Evolutionary conservation across 73 alveolate genomes (phyloP).

Genomic region (Stentor roeselii): DNA sequence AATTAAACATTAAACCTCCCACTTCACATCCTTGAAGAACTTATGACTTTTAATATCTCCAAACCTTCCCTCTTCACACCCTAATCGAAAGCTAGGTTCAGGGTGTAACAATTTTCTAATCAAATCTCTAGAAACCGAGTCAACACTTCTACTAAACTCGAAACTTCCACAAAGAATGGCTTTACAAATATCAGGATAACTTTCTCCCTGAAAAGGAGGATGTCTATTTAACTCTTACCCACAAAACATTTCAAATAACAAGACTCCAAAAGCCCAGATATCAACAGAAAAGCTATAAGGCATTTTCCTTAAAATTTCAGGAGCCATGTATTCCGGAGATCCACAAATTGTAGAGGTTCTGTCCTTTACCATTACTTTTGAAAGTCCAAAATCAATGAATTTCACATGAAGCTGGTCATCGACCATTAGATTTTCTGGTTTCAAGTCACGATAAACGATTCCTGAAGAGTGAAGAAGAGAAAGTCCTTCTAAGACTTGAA

Average conservation of each 20-base stretch:
- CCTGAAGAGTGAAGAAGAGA: neutral
- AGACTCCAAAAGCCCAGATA: slow-evolving; percentile 14
- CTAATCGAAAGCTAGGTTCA: slow-evolving; percentile 6
- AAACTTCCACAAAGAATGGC: neutral
- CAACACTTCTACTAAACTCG: slow-evolving; percentile 4
- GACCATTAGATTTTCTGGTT: slow-evolving; percentile 41
- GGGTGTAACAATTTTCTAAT: neutral
- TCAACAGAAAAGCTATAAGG: slow-evolving; percentile 15
- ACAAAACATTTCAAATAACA: slow-evolving; percentile 2
- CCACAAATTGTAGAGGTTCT: slow-evolving; percentile 35
- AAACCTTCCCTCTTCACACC: slow-evolving; percentile 17
- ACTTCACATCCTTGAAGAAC: slow-evolving; percentile 30
- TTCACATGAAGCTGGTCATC: neutral
- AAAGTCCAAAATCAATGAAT: slow-evolving; percentile 34
- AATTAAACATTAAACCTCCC: too few species aligned
- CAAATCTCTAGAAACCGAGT: neutral
- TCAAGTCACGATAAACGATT: slow-evolving; percentile 32
- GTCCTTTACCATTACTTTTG: slow-evolving; percentile 11
- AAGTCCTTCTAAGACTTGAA: slow-evolving; percentile 41
- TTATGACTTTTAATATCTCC: slow-evolving; percentile 43
- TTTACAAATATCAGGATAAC: neutral
- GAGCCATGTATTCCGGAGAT: slow-evolving; percentile 34
- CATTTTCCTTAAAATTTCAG: slow-evolving; percentile 9
- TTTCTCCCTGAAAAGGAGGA: slow-evolving; percentile 29
- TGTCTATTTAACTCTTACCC: slow-evolving; percentile 15